phyloP scores from a whole-genome alignment of 352 stramenopile genomes.

The Lagenidium sp. region DNA sequence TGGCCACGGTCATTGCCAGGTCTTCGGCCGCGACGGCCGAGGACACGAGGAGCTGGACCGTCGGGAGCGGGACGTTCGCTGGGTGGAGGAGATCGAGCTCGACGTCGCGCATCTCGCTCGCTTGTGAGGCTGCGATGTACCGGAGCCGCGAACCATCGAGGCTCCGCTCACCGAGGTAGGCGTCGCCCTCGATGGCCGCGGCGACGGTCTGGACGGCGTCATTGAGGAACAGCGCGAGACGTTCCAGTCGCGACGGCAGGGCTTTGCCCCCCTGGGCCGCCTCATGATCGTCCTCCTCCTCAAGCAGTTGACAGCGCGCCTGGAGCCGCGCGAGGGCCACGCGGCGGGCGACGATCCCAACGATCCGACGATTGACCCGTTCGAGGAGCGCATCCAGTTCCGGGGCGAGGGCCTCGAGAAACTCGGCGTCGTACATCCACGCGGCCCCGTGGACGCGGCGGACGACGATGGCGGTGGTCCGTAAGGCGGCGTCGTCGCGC shows the following conservation, averaged over 20 bases:
- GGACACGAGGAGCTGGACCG: constrained; percentile 37
- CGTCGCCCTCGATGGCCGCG: constrained; percentile 29
- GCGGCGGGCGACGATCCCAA: constrained; percentile 32
- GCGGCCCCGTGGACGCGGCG: constrained; percentile 30
- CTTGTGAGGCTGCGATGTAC: constrained; percentile 28
- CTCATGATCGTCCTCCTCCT: too few species aligned
- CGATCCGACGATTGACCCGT: constrained; percentile 31
- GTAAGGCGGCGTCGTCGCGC: constrained; percentile 1
- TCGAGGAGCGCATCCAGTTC: constrained; percentile 32
- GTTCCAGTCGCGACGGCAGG: constrained; percentile 9
- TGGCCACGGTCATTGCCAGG: too few species aligned
- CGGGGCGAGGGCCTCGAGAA: constrained; percentile 30
- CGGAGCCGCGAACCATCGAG: constrained; percentile 16
- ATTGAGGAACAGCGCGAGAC: constrained; percentile 15
- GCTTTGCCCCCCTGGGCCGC: constrained; percentile 3
- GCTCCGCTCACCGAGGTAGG: constrained; percentile 36
- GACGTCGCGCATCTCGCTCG: constrained; percentile 39
- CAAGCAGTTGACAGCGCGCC: too few species aligned
- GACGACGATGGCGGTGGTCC: constrained; percentile 29
- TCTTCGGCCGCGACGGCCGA: too few species aligned
- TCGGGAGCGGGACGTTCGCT: constrained; percentile 21
- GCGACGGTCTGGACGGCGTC: constrained; percentile 22
- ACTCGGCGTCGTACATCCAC: constrained; percentile 54
- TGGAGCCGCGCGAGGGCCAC: constrained; percentile 16
- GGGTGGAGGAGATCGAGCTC: constrained; percentile 17